Conservation (phyloP, 2,329 filamentous ascomycete species). For the Fusarium nygamai region DNA sequence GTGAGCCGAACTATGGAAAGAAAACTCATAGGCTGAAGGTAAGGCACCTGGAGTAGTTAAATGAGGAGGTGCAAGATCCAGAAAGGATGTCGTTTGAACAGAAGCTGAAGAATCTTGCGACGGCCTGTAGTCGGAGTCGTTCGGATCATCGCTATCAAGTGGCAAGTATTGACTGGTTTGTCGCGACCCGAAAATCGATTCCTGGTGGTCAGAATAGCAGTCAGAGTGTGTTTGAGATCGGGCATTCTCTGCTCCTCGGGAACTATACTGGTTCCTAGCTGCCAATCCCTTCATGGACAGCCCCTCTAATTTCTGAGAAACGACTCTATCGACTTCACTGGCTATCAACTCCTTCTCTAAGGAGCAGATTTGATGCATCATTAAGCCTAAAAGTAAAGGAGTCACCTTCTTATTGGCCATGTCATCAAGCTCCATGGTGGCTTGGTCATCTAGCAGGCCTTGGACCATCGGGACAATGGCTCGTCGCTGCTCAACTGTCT, state of each 20-base stretch:
- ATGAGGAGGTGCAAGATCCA: not conserved
- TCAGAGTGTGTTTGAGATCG: not conserved
- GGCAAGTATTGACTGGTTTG: not conserved
- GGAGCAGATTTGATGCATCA: constrained; percentile 8
- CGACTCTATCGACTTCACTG: not conserved
- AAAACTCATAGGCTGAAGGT: not conserved
- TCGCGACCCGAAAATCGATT: not conserved
- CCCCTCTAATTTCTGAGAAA: not conserved
- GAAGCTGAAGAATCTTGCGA: not conserved
- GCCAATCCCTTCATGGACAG: not conserved
- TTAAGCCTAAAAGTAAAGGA: constrained; percentile 17
- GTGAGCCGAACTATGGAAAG: not conserved
- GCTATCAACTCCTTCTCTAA: not conserved
- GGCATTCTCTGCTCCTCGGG: not conserved
- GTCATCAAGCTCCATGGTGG: not conserved
- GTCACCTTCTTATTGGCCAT: not conserved
- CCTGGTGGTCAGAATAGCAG: not conserved
- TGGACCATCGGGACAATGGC: constrained; percentile 5
- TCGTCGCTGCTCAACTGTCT: not conserved
- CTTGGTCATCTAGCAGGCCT: not conserved
- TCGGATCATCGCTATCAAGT: not conserved
- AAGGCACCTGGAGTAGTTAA: not conserved
- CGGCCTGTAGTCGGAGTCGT: not conserved
- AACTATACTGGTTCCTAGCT: not conserved
- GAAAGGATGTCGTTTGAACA: not conserved